Evolutionary conservation across 2,329 filamentous ascomycete species (phyloP).

Genomic region (Scedosporium minutisporum): DNA sequence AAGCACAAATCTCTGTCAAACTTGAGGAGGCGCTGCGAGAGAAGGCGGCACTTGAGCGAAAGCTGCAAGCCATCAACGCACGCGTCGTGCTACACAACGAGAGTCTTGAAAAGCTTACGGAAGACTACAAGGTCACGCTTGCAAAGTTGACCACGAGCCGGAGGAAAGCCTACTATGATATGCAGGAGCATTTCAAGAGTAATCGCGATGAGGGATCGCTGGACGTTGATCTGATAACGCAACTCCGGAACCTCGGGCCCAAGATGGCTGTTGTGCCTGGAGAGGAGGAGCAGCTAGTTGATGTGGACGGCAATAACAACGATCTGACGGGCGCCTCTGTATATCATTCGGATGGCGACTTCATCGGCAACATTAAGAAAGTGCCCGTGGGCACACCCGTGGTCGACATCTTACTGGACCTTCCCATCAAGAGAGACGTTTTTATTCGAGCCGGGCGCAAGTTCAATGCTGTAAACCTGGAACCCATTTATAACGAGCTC

Average conservation of each 20-base stretch:
- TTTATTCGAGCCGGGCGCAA: conserved; percentile 31
- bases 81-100: not conserved
- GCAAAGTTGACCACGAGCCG: not conserved
- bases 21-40: not conserved
- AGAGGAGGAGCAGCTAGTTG: not conserved
- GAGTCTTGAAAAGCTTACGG: not conserved
- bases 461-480: conserved; percentile 28
- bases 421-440: conserved; percentile 28
- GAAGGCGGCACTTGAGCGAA: not conserved
- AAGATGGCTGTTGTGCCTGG: not conserved
- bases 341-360: not conserved
- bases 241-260: not conserved
- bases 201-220: conserved; percentile 1
- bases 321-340: not conserved
- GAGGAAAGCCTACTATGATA: conserved; percentile 1
- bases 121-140: not conserved
- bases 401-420: conserved; percentile 18
- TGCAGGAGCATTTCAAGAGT: conserved; percentile 4
- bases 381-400: not conserved
- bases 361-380: not conserved
- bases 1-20: not conserved
- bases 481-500: conserved; percentile 30
- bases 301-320: not conserved
- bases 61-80: not conserved
- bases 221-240: not conserved